Conservation (phyloP, 768 basidiomycete species). For the Rhizopogon vesiculosus region DNA sequence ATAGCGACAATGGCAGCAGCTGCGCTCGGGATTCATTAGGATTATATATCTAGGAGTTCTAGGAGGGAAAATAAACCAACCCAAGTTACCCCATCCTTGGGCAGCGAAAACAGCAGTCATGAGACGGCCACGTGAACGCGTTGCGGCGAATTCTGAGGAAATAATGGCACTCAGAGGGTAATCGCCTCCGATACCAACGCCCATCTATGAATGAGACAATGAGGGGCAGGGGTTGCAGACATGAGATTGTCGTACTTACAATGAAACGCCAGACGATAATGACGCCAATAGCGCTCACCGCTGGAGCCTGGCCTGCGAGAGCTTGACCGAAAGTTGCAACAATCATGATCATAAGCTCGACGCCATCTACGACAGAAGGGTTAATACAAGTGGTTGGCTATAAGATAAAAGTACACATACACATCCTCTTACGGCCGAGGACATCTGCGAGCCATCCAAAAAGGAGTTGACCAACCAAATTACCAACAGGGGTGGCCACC, state of each 20-base stretch:
- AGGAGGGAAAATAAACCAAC: constrained; percentile 25
- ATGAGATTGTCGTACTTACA: constrained; percentile 24
- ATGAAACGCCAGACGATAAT: constrained; percentile 84
- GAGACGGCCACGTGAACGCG: constrained; percentile 72
- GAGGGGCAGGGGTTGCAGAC: background rate
- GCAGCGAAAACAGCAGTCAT: constrained; percentile 86
- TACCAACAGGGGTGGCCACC: constrained; percentile 74
- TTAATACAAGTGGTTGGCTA: background rate
- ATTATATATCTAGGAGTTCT: background rate
- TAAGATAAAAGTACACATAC: constrained; percentile 34
- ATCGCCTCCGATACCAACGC: constrained; percentile 85
- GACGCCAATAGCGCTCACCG: constrained; percentile 68
- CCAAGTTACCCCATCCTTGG: constrained; percentile 86
- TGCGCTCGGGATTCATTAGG: constrained; percentile 13
- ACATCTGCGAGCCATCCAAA: constrained; percentile 81
- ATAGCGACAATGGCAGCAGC: constrained; percentile 64
- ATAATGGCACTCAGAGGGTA: constrained; percentile 86
- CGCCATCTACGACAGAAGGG: constrained; percentile 32
- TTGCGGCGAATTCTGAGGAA: constrained; percentile 83
- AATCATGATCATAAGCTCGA: constrained; percentile 75
- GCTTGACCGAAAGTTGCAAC: constrained; percentile 77
- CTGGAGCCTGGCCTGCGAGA: constrained; percentile 60
- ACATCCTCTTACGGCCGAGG: constrained; percentile 77
- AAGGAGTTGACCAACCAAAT: constrained; percentile 66
- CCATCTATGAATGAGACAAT: constrained; percentile 39